Conservation (phyloP, 306 rosid genomes). For the Prunus mira region DNA sequence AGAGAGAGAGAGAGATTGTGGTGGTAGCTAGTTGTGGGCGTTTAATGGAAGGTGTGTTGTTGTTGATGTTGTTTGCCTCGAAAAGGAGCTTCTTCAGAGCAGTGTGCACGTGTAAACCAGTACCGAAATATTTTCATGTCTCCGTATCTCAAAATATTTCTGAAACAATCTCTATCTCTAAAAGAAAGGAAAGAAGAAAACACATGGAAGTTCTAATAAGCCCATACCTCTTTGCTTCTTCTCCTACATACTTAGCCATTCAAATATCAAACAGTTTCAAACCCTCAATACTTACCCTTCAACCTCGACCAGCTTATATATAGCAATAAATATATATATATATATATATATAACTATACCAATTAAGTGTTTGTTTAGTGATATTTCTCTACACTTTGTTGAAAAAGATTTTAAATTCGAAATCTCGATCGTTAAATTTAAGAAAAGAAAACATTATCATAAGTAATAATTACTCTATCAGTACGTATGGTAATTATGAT, state of each 20-base stretch:
- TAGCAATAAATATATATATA: no score
- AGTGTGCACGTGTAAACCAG: constrained; percentile 77
- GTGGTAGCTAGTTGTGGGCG: constrained; percentile 43
- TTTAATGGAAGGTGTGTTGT: constrained; percentile 35
- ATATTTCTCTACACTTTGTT: not conserved
- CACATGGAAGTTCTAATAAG: constrained; percentile 20
- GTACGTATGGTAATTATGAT: not conserved
- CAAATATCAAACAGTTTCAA: not conserved
- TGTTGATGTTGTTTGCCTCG: constrained; percentile 56
- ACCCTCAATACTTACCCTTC: not conserved
- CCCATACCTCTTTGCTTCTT: constrained; percentile 33
- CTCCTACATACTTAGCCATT: constrained; percentile 3
- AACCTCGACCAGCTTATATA: not conserved
- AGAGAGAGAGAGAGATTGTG: constrained; percentile 12
- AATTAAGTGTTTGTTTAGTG: not conserved
- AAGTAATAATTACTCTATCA: not conserved
- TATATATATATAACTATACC: not conserved
- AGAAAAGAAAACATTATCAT: not conserved
- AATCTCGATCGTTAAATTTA: not conserved
- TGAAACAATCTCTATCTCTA: constrained; percentile 2
- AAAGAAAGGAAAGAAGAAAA: not conserved
- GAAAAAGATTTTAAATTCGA: not conserved
- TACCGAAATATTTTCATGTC: constrained; percentile 40
- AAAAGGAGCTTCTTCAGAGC: constrained; percentile 75
- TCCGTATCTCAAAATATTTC: constrained; percentile 18